Conservation (phyloP, 2,329 filamentous ascomycete genomes). For the Berkeleyomyces basicola region DNA sequence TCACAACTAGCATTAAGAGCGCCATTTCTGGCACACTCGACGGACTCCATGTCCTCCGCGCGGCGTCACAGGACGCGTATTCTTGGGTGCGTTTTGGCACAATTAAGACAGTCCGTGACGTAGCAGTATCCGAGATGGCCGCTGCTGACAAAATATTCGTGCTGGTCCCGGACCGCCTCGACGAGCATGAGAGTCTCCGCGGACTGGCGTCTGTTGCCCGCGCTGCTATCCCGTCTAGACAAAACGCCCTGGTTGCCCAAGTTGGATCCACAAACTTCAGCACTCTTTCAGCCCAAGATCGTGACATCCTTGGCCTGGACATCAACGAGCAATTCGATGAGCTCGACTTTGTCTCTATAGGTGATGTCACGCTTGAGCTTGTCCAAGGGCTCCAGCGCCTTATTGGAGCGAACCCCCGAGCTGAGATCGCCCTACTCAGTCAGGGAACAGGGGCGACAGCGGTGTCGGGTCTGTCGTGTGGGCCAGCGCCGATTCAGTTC, state of each 20-base stretch:
- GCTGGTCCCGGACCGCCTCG: not conserved
- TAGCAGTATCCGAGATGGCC: not conserved
- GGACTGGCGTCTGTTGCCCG: not conserved
- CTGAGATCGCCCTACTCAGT: not conserved
- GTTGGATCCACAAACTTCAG: not conserved
- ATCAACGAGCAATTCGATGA: not conserved
- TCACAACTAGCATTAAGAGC: too few species aligned
- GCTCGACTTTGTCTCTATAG: not conserved
- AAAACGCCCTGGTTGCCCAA: not conserved
- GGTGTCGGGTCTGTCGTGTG: not conserved
- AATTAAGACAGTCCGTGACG: not conserved
- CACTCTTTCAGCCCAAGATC: not conserved
- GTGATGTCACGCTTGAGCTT: slow-evolving; percentile 2
- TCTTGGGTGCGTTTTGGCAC: not conserved
- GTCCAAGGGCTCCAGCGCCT: not conserved
- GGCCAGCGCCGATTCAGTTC: not conserved
- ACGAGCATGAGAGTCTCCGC: not conserved
- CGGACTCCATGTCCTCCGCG: not conserved
- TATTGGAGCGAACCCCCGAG: not conserved
- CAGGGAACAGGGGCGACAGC: slow-evolving; percentile 2
- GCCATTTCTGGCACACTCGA: not conserved
- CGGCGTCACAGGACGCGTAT: not conserved
- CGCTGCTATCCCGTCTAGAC: not conserved
- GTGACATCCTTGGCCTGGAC: not conserved
- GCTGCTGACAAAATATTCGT: not conserved